Conservation (phyloP, 108 stramenopile genomes). For the Cyclostephanos tholiformis region DNA sequence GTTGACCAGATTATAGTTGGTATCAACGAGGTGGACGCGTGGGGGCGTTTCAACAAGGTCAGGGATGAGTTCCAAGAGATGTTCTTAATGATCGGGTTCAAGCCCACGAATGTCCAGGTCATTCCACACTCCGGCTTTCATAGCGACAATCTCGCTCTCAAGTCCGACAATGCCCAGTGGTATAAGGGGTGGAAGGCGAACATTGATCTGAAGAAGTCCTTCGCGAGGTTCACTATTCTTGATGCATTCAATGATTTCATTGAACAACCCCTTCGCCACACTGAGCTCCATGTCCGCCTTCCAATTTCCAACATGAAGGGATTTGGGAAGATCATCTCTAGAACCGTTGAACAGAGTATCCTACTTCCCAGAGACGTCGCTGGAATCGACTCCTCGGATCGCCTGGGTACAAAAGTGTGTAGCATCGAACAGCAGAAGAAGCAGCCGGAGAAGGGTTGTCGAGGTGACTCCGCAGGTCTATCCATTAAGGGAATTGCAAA, state of each 20-base stretch:
- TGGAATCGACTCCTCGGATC: too few relatives aligned
- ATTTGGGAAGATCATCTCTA: too few relatives aligned
- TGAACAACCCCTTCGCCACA: slow-evolving; percentile 58
- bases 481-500: slow-evolving; percentile 85
- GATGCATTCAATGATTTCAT: slow-evolving; percentile 20
- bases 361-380: too few relatives aligned
- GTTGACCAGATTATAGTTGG: slow-evolving; percentile 79
- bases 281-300: slow-evolving; percentile 5
- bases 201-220: slow-evolving; percentile 58
- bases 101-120: slow-evolving; percentile 84
- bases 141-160: slow-evolving; percentile 73
- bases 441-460: slow-evolving; percentile 65
- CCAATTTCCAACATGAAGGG: too few relatives aligned
- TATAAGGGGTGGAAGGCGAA: slow-evolving; percentile 81
- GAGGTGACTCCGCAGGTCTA: slow-evolving; percentile 80
- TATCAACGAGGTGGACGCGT: not conserved
- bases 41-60: slow-evolving; percentile 61
- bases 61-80: slow-evolving; percentile 83
- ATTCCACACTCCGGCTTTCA: slow-evolving; percentile 83
- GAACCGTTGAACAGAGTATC: too few relatives aligned
- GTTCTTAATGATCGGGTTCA: slow-evolving; percentile 80
- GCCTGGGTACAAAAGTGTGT: too few relatives aligned
- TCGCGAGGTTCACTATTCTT: slow-evolving; percentile 72
- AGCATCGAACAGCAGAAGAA: slow-evolving; percentile 56
- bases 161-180: slow-evolving; percentile 73